Evolutionary conservation across 2,329 filamentous ascomycete genomes (phyloP), one percentile per base, ranked within the genome.

Genomic region (Trichoderma koningii): DNA sequence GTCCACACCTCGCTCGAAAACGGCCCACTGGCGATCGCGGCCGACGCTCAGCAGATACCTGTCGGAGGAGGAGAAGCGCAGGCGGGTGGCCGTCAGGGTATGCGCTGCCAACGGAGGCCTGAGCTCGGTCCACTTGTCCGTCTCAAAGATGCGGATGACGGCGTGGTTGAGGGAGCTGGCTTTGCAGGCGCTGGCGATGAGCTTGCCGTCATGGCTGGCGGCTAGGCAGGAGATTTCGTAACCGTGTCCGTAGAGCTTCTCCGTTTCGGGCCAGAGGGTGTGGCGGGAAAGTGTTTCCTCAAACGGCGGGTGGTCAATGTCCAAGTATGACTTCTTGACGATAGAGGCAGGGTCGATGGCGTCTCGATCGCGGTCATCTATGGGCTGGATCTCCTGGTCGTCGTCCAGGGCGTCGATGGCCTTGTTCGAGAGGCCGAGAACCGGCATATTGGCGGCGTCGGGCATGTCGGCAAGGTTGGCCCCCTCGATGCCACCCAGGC

Each of bases 161-260:
- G 95, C 95, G 74, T 99, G 95, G 75, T 97, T 95, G 64, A 94
- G 83, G 1, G 93, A 96, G 73, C 89, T 96, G 19, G 95, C 95
- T 73, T 91, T 92, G 80, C 95, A 99, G 2, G 95, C 93, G 61
- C 93, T 97, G 38, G 95, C 95, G 15, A 99, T 84, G 23, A 97
- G 77, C 3, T 77, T 81, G 14, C 90, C 89, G 71, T 93, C 88
- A 72, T 91, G 85, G 72, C 87, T 92, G 7, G 89, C 85, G 12
- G 93, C 91, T 17, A 97, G 86, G 44, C 92, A 90, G 2, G 92
- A 96, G 56, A 99, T 94, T 77, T 99, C 95, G 78, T 97, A 97
- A 34, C 95, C 95, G 77, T 99, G 95, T 1, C 95, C 95, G 77
- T 99, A 99, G 1, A 99, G 85, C 79, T 99, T 99, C 76, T 99